Evolutionary conservation across 2,329 filamentous ascomycete species (phyloP), one percentile per base, ranked within the genome.

Genomic region (Xylogone sp.): DNA sequence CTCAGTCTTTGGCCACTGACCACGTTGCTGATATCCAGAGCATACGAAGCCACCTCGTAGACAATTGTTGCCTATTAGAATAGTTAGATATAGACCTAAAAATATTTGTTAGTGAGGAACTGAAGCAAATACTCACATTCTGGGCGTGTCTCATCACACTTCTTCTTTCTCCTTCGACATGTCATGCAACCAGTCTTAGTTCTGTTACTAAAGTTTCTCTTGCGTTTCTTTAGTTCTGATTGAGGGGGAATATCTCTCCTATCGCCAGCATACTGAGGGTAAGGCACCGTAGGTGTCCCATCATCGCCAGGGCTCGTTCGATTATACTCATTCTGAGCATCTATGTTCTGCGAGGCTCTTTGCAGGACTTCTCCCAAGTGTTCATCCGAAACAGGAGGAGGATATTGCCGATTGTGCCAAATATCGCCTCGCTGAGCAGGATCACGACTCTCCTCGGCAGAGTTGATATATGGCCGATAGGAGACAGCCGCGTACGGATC

Each of bases 141-240:
- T 21, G 94, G 94, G 69, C 96, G 95, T 49, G 81, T 82, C 74
- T 97, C 94, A 66, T 97, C 93, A 66, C 94, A 97, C 72, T 97
- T 97, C 83, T 97, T 97, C 79, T 97, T 97, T 53, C 93, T 82
- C 66, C 83, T 83, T 54, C 93, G 81, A 68, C 93, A 97, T 5
- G 93, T 97, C 71, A 96, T 83, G 68, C 93, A 97, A 27, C 92
- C 91, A 9, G 92, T 97, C 73, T 97, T 97, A 19, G 93, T 97
- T 53, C 93, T 82, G 69, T 97, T 96, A 72, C 90, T 96, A 65
- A 97, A 97, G 64, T 90, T 89, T 39, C 86, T 78, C 69, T 89
- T 89, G 46, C 86, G 73, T 68, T 87, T 87, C 69, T 87, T 87
- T 3, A 79, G 75, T 58, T 86, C 82, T 4, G 78, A 78, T 62